phyloP scores from a whole-genome alignment of 495 filamentous ascomycete genomes.

The Elasticomyces elasticus region DNA sequence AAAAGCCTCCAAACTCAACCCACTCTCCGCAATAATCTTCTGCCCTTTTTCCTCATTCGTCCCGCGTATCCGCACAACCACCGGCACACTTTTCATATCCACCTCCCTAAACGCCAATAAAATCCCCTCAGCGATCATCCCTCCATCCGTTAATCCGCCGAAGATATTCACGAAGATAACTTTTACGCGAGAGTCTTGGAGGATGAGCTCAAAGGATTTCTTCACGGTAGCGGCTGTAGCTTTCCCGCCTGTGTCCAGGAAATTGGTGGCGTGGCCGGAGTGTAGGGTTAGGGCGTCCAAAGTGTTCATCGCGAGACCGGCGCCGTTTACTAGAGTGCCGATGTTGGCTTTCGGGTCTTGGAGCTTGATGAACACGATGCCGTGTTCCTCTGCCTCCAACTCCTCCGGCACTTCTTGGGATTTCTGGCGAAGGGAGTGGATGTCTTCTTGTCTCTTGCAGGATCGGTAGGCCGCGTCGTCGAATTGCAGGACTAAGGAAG shows the following conservation, averaged over 20 bases:
- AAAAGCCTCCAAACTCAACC: conserved; percentile 62
- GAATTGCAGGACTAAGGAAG: conserved; percentile 49
- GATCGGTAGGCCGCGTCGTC: conserved; percentile 70
- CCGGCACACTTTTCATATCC: conserved; percentile 44
- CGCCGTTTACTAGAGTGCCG: conserved; percentile 76
- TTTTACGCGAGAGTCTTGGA: conserved; percentile 60
- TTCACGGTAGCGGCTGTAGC: conserved; percentile 79
- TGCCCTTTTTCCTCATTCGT: conserved; percentile 72
- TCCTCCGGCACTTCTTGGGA: conserved; percentile 47
- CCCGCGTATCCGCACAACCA: conserved; percentile 75
- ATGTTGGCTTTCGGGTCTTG: conserved; percentile 40
- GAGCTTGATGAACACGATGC: conserved; percentile 62
- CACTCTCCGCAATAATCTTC: conserved; percentile 67
- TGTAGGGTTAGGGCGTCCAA: conserved; percentile 63
- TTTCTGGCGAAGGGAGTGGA: conserved; percentile 49
- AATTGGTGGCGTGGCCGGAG: conserved; percentile 55
- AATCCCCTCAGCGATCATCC: conserved; percentile 83
- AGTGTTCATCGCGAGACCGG: conserved; percentile 88
- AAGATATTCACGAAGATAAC: conserved; percentile 85
- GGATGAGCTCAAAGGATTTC: conserved; percentile 60
- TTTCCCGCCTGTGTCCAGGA: conserved; percentile 85
- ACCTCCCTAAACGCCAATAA: conserved; percentile 59
- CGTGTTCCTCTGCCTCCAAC: conserved; percentile 55
- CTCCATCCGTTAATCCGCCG: conserved; percentile 70
- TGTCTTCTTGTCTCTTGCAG: conserved; percentile 50